Evolutionary conservation across 768 basidiomycete species (phyloP), one percentile per base, ranked within the genome.

Genomic region (Leccinellum rugosiceps): DNA sequence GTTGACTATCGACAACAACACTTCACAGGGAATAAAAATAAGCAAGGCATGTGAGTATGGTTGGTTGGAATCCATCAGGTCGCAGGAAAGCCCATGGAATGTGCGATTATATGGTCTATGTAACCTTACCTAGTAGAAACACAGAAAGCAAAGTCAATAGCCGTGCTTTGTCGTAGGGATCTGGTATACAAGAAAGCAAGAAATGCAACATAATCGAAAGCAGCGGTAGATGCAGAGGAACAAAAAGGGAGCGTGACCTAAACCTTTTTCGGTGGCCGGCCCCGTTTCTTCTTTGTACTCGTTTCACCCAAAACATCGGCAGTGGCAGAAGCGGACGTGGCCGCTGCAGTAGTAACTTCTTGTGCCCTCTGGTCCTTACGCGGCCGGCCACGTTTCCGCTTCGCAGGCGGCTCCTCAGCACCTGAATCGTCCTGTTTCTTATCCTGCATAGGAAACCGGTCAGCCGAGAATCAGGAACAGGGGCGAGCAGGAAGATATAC

Each of bases 321-420:
- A 58, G 69, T 63, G 21, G 58, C 38, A 45, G 61, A 14, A 15
- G 61, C 55, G 43, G 67, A 53, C 0, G 72, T 69, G 52, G 76
- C 69, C 19, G 72, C 75, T 43, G 79, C 75, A 50, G 66, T 68
- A 50, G 66, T 68, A 53, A 69, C 63, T 23, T 80, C 74, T 53
- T 70, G 58, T 56, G 78, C 78, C 71, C 81, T 85, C 55, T 82
- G 77, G 73, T 68, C 67, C 56, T 91, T 91, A 62, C 84, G 86
- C 56, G 90, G 89, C 59, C 89, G 84, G 41, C 89, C 89, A 59
- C 90, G 82, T 72, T 80, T 84, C 65, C 86, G 80, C 73, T 90
- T 90, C 50, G 80, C 73, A 47, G 77, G 75, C 47, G 72, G 75
- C 60, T 84, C 84, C 50, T 80, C 82, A 45, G 68, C 76, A 32